Evolutionary conservation across 176 grass and related monocot genomes (phyloP), one percentile per base, ranked within the genome.

Genomic region (Olyra latifolia): DNA sequence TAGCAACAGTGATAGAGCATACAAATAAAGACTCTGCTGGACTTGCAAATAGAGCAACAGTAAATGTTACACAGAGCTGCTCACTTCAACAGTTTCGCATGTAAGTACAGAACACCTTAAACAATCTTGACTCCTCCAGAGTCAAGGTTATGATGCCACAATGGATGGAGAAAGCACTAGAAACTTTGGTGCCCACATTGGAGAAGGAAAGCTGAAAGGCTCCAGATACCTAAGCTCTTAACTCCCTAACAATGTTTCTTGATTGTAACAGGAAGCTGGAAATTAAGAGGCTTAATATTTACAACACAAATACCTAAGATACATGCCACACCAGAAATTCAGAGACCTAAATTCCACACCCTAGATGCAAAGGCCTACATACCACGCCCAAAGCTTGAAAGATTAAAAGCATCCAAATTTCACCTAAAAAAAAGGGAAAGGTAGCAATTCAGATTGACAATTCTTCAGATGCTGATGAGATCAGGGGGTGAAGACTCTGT

Each of bases 381-480:
- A 66, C 43, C 72, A 85, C 56, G 76, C 39, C 64, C 48, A 84
- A 76, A 79, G 23, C 74, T 55, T 56, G 23, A 66, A 70, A 71
- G 24, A 77, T 48, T 49, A 23, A 60, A 47, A 79, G 53, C 52
- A 68, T 53, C 23, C 52, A 60, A 77, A 57, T 77, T 59, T 50
- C 65, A 42, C 41, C 14, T 8, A 42, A 2, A 56, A 76, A 74
- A 86, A 67, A 78, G 27, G 45, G 17, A 60, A 56, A 1, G 11
- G 7, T 14, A 64, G 55, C 7, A 76, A 42, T 71, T 30, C 44
- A 77, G 64, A 22, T 41, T 17, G 8, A 76, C 8, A 35, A 6
- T 54, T 85, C 35, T 62, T 92, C 90, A 98, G 62, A 98, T 98
- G 85, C 92, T 93, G 35, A 98, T 91, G 30, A 93, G 92, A 72